Evolutionary conservation across 768 basidiomycete species (phyloP), one percentile per base, ranked within the genome.

Genomic region (Suillus clintonianus): DNA sequence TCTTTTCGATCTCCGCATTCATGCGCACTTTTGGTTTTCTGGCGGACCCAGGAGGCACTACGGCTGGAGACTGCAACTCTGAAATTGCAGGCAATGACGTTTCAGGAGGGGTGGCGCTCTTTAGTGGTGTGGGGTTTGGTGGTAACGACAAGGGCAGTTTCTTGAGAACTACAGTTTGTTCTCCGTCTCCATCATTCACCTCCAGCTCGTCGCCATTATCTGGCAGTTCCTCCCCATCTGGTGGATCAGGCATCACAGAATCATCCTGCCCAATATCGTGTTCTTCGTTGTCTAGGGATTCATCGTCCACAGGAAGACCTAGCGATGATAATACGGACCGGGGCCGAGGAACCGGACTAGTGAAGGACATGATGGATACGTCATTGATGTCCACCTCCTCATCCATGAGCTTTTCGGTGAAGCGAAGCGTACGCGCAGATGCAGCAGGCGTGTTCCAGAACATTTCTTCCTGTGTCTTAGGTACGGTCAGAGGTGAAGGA

Each of bases 371-470:
- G 55, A 64, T 64, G 19, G 84, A 82, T 17, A 84, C 67, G 66
- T 87, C 82, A 0, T 76, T 82, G 36, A 89, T 75, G 68, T 90
- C 86, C 3, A 86, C 82, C 22, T 85, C 77, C 67, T 91, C 90
- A 65, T 90, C 84, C 71, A 86, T 77, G 15, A 86, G 78, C 63
- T 86, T 86, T 45, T 88, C 85, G 1, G 83, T 82, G 65, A 92
- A 90, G 59, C 83, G 85, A 15, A 91, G 77, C 0, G 85, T 85
- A 43, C 87, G 86, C 15, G 81, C 83, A 4, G 75, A 70, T 3
- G 82, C 82, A 41, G 74, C 78, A 8, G 88, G 86, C 0, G 88
- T 87, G 36, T 80, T 83, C 87, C 89, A 90, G 69, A 89, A 87
- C 47, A 79, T 80, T 42, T 86, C 83, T 70, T 89, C 88, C 32